phyloP scores from a whole-genome alignment of 2,329 filamentous ascomycete genomes.

The Endoconidiophora polonica region DNA sequence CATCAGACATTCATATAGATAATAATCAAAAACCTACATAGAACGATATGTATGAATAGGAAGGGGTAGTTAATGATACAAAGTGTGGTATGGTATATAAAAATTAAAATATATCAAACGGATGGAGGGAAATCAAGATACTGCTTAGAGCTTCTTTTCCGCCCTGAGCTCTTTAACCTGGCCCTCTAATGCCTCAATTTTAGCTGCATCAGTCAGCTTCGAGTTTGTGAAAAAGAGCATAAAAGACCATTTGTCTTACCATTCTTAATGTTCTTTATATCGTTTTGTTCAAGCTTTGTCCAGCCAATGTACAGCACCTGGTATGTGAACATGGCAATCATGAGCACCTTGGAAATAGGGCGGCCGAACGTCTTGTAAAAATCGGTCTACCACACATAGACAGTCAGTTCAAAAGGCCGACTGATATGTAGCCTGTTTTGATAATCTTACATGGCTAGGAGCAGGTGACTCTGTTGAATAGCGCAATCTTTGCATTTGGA shows the following conservation, averaged over 20 bases:
- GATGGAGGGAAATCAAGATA: neutral
- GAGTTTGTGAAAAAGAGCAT: neutral
- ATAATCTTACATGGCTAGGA: slow-evolving; percentile 8
- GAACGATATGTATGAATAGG: neutral
- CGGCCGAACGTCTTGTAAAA: slow-evolving; percentile 64
- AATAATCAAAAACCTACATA: too few relatives aligned
- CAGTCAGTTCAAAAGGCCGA: neutral
- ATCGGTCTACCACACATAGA: slow-evolving; percentile 26
- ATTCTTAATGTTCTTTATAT: slow-evolving; percentile 25
- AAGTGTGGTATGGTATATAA: neutral
- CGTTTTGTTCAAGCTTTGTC: slow-evolving; percentile 57
- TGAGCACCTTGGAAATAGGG: slow-evolving; percentile 55
- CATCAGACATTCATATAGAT: too few relatives aligned
- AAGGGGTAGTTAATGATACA: neutral
- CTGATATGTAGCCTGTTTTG: too few relatives aligned
- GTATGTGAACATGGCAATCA: slow-evolving; percentile 63
- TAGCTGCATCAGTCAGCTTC: neutral
- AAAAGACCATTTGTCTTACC: slow-evolving; percentile 4
- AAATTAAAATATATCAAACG: neutral
- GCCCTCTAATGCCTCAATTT: slow-evolving; percentile 2
- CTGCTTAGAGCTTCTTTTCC: slow-evolving; percentile 4
- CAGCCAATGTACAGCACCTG: slow-evolving; percentile 62
- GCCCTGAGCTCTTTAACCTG: slow-evolving; percentile 5
- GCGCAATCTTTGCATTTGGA: neutral
- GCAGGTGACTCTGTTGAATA: slow-evolving; percentile 9